Evolutionary conservation across 805 yeast species (phyloP).

Genomic region (Candida glaebosa): DNA sequence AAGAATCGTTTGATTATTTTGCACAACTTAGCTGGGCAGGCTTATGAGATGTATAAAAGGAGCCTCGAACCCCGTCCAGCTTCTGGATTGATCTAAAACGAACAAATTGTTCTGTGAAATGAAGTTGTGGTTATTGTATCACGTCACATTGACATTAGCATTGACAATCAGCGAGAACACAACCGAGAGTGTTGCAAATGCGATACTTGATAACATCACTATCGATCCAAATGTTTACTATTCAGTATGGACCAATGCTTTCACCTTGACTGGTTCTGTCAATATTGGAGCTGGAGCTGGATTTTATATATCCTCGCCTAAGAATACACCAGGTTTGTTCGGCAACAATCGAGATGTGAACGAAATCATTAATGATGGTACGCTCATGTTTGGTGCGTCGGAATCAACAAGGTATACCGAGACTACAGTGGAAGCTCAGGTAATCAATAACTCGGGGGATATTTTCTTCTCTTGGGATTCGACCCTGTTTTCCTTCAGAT

Average conservation of each 20-base stretch:
- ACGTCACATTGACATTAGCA: no score
- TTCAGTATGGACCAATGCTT: conserved; percentile 22
- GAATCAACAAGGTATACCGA: conserved; percentile 14
- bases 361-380: conserved; percentile 16
- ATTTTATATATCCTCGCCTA: conserved; percentile 19
- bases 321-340: conserved; percentile 13
- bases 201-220: conserved; percentile 19
- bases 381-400: conserved; percentile 19
- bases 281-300: conserved; percentile 19
- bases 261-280: conserved; percentile 20
- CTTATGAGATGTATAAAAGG: no score
- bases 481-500: conserved; percentile 15
- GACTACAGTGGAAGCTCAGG: conserved; percentile 12
- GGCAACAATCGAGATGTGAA: conserved; percentile 12
- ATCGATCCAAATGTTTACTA: conserved; percentile 20
- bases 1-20: no score
- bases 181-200: no score
- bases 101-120: no score
- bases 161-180: no score
- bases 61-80: no score
- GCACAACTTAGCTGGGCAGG: no score
- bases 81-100: no score
- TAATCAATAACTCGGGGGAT: conserved; percentile 22
- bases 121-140: no score
- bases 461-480: conserved; percentile 23